Evolutionary conservation across 1,284 basidiomycete species (phyloP).

Genomic region (Rhodotorula sp.): DNA sequence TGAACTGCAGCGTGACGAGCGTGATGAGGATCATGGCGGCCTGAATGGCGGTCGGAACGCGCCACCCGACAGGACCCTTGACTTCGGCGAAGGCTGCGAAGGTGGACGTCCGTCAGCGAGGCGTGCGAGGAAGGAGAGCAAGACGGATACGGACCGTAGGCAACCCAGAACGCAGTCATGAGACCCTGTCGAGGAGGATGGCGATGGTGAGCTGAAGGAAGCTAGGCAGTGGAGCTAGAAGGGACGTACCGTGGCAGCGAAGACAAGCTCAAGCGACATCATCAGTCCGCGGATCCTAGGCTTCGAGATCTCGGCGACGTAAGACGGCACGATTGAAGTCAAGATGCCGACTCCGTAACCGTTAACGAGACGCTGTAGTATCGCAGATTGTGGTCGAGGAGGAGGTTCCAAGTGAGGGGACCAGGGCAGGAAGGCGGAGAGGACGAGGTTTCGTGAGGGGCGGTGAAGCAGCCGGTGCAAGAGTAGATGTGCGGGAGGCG

Average conservation of each 20-base stretch:
- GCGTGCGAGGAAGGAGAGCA: too few species aligned
- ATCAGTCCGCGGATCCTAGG: constrained; percentile 39
- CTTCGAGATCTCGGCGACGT: constrained; percentile 43
- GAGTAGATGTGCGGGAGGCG: too few species aligned
- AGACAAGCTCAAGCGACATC: constrained; percentile 39
- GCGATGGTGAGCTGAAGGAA: not conserved
- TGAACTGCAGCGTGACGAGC: constrained; percentile 41
- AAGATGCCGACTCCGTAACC: constrained; percentile 43
- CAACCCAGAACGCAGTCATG: constrained; percentile 40
- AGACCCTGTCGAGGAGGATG: constrained; percentile 13
- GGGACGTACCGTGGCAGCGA: constrained; percentile 20
- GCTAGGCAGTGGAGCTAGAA: not conserved
- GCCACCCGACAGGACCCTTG: constrained; percentile 23
- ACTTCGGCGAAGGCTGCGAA: constrained; percentile 11
- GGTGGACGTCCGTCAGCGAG: not conserved
- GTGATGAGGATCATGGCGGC: constrained; percentile 37
- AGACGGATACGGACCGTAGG: not conserved
- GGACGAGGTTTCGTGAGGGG: too few species aligned
- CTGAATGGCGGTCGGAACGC: constrained; percentile 26
- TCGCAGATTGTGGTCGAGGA: too few species aligned
- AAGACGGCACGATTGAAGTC: constrained; percentile 38
- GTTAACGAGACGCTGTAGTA: constrained; percentile 22
- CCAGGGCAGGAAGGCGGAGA: constrained; percentile 6
- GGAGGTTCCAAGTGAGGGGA: constrained; percentile 23
- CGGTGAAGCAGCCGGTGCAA: too few species aligned